Evolutionary conservation across 345 rosid genomes (phyloP), one percentile per base, ranked within the genome.

Genomic region (Brassica rapa): DNA sequence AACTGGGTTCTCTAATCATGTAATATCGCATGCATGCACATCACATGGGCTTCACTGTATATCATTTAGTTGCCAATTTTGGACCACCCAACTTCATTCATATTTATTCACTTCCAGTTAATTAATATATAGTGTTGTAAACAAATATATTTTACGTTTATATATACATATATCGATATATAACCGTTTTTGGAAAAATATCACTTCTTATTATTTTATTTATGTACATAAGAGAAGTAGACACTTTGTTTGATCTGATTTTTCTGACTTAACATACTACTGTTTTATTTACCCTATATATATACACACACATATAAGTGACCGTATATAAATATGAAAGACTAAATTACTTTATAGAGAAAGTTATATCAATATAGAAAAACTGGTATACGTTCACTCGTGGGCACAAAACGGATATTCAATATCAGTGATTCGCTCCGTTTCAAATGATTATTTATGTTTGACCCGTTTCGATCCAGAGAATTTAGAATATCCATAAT

Each of bases 11-110:
- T 33, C 55, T 65, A 57, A 27, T 35, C 10, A 37, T 60, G 60
- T 60, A 43, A 39, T 19, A 76, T 8, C 30, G 69, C 69, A 69
- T 69, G 74, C 80, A 76, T 76, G 70, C 43, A 37, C 11, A 37
- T 37, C 74, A 68, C 74, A 67, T 67, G 79, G 39, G 56, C n/a
- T 68, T 67, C 27, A 61, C 27, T 32, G 27, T 68, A 43, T 60
- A 76, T 43, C 80, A 76, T 76, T 68, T 59, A 68, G 51, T 61
- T 76, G 68, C 49, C 74, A 69, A 46, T 6, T 49, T 61, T 69
- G 80, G 74, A 69, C 80, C 80, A 77, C 80, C 55, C 39, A 6
- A 8, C 74, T 32, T 77, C 69, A 61, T 19, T 24, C 61, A 24
- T 46, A 60, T 43, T 76, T 69, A 61, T 61, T 67, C 46, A 59